phyloP scores from a whole-genome alignment of 1,284 basidiomycete genomes.

The Cutaneotrichosporon sp. region DNA sequence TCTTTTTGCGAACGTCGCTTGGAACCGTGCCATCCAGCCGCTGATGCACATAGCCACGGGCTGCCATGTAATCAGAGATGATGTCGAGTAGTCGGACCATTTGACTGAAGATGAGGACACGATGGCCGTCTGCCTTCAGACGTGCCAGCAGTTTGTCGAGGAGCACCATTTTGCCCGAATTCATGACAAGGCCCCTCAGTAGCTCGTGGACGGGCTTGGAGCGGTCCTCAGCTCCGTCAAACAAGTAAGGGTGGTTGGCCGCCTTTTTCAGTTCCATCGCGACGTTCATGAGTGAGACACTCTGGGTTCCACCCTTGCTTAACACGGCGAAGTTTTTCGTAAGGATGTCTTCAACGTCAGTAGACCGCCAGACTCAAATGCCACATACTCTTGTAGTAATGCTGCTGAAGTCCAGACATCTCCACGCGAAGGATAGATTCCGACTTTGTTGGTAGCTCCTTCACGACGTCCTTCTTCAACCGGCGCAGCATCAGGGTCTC shows the following conservation, averaged over 20 bases:
- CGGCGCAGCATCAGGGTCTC: conserved; percentile 92
- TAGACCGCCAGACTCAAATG: background rate
- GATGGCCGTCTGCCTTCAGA: conserved; percentile 85
- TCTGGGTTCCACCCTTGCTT: conserved; percentile 76
- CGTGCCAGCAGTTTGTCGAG: conserved; percentile 88
- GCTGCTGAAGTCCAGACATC: conserved; percentile 94
- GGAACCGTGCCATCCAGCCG: conserved; percentile 72
- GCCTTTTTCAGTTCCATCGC: conserved; percentile 97
- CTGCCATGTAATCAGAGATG: conserved; percentile 89
- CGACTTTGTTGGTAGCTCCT: conserved; percentile 93
- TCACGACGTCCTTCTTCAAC: conserved; percentile 95
- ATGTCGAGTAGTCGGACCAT: conserved; percentile 99
- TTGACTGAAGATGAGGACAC: conserved; percentile 97
- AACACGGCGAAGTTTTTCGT: conserved; percentile 95
- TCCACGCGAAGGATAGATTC: conserved; percentile 96
- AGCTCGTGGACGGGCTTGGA: conserved; percentile 66
- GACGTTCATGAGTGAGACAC: conserved; percentile 90
- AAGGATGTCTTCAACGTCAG: conserved; percentile 77
- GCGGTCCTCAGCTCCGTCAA: conserved; percentile 85
- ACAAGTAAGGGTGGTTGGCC: conserved; percentile 95
- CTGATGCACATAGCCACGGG: conserved; percentile 79
- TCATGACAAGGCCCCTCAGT: conserved; percentile 93
- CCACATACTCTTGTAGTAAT: conserved; percentile 82
- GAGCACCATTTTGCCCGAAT: conserved; percentile 94
- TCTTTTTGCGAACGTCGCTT: conserved; percentile 76